These are phyloP conservation scores for Eucalyptus tenuipes DNA, from an alignment of 345 rosid genomes.

Conservation along the genomic window DNA sequence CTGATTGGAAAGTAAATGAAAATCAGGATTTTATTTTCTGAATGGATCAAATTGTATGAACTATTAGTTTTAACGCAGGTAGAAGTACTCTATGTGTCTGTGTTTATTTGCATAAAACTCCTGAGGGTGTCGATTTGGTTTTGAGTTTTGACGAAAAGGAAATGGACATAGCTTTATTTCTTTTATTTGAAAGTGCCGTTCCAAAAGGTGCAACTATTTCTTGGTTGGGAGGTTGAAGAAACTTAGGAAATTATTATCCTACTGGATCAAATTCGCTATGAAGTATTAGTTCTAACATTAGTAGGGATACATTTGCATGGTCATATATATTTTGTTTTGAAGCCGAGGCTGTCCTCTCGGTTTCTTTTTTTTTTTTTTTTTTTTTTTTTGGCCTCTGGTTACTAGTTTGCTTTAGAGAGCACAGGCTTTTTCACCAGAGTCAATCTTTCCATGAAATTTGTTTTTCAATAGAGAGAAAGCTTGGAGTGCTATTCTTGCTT, in stretches of 20 bases:
- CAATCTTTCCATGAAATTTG: neutral
- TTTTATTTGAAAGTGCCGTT: neutral
- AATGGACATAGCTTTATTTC: neutral
- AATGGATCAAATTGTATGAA: neutral
- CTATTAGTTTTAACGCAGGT: neutral
- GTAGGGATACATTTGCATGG: neutral
- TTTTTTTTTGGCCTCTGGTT: neutral
- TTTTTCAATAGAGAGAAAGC: neutral
- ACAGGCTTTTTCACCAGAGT: neutral
- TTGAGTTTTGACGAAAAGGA: neutral
- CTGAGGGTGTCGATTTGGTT: neutral
- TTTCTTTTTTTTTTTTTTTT: no score
- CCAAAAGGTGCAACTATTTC: neutral
- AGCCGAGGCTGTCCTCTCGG: neutral
- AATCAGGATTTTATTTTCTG: neutral
- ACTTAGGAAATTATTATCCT: neutral
- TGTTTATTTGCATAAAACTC: neutral
- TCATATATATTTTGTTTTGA: neutral
- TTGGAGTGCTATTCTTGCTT: neutral
- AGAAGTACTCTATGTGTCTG: neutral
- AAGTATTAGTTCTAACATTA: neutral
- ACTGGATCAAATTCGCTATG: neutral
- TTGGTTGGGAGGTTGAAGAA: neutral
- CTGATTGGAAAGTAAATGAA: neutral
- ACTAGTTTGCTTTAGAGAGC: neutral